Conservation (phyloP, 164 flowering plant genomes). For the Vitis rupestris region DNA sequence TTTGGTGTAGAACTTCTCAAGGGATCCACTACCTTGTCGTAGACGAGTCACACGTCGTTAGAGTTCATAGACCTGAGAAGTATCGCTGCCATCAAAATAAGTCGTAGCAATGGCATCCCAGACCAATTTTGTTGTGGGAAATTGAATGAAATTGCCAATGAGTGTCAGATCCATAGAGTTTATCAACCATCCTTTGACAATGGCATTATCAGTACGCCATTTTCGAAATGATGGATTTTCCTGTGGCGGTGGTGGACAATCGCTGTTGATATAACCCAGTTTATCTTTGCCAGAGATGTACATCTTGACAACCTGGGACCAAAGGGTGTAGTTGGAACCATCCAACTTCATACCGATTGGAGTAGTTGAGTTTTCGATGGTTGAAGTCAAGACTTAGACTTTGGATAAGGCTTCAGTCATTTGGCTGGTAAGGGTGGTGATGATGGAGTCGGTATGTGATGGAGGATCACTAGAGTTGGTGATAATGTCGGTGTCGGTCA, state of each 20-base stretch:
- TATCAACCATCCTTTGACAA: background rate
- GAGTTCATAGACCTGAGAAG: constrained; percentile 8
- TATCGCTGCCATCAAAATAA: constrained; percentile 3
- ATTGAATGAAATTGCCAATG: background rate
- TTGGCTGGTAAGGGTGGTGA: too few relatives aligned
- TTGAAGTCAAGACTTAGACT: too few relatives aligned
- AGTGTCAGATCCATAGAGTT: background rate
- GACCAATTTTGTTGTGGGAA: background rate
- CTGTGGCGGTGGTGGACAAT: background rate
- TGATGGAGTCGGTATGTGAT: too few relatives aligned
- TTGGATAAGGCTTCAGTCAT: too few relatives aligned
- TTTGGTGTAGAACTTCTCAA: background rate
- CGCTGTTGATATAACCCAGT: background rate
- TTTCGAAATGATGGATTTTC: background rate
- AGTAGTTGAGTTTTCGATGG: background rate
- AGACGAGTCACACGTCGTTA: background rate
- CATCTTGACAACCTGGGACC: constrained; percentile 9
- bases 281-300: too few relatives aligned
- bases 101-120: constrained; percentile 2
- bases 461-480: too few relatives aligned
- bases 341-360: constrained; percentile 12
- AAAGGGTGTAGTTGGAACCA: constrained; percentile 14
- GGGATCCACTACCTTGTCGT: background rate
- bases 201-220: background rate
- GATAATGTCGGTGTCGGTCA: too few relatives aligned